phyloP scores from a whole-genome alignment of 768 basidiomycete genomes.

The Tephrocybe sp. region DNA sequence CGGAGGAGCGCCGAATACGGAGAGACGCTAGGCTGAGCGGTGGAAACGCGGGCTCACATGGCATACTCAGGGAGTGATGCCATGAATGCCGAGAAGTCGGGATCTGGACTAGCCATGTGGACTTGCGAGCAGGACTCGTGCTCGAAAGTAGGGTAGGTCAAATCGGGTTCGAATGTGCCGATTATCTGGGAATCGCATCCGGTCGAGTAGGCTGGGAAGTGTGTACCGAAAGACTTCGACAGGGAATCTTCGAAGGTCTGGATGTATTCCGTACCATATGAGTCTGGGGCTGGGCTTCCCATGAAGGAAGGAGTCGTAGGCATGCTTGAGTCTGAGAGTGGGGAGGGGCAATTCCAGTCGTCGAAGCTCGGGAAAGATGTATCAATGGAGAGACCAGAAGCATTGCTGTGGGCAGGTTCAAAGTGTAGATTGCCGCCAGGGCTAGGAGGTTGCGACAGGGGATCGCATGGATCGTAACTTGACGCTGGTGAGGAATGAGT shows the following conservation, averaged over 20 bases:
- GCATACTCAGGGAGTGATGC: constrained; percentile 31
- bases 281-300: constrained; percentile 27
- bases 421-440: constrained; percentile 16
- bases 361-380: constrained; percentile 33
- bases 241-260: constrained; percentile 30
- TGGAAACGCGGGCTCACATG: constrained; percentile 20
- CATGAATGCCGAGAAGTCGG: constrained; percentile 38
- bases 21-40: constrained; percentile 1
- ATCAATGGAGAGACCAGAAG: constrained; percentile 37
- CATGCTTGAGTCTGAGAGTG: constrained; percentile 33
- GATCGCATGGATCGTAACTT: constrained; percentile 27
- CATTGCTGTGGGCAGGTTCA: constrained; percentile 4
- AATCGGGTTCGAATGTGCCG: constrained; percentile 14
- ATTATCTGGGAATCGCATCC: constrained; percentile 18
- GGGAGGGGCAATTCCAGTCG: constrained; percentile 47
- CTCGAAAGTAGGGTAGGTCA: constrained; percentile 23
- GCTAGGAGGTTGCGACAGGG: constrained; percentile 22
- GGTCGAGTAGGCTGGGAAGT: constrained; percentile 21
- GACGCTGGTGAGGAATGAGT: constrained; percentile 31
- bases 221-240: constrained; percentile 26
- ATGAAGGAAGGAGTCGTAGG: constrained; percentile 42
- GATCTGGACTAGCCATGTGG: constrained; percentile 26
- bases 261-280: constrained; percentile 28
- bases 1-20: constrained; percentile 1
- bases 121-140: constrained; percentile 18